Conservation (phyloP, 495 filamentous ascomycete genomes). For the Letharia lupina region DNA sequence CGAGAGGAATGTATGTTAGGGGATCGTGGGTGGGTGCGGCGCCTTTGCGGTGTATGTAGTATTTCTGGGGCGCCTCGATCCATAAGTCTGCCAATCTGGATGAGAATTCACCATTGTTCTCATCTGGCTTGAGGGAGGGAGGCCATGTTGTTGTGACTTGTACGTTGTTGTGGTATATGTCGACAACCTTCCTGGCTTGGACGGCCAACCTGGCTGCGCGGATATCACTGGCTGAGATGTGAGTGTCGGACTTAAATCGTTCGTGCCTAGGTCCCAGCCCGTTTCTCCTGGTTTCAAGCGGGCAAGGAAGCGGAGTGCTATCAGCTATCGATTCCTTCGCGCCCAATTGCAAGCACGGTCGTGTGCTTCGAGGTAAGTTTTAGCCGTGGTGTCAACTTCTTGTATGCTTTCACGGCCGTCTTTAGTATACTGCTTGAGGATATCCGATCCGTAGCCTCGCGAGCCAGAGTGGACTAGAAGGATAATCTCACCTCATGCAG, state of each 20-base stretch:
- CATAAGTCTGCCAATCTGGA: neutral
- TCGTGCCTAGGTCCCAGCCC: conserved; percentile 21
- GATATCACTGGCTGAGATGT: conserved; percentile 6
- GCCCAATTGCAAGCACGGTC: conserved; percentile 33
- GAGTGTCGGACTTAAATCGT: neutral
- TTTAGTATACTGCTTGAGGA: conserved; percentile 28
- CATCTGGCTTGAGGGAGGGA: conserved; percentile 7
- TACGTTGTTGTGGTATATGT: conserved; percentile 36
- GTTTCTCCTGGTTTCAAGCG: conserved; percentile 29
- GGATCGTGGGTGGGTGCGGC: conserved; percentile 29
- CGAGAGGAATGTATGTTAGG: conserved; percentile 16
- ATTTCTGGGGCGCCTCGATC: neutral
- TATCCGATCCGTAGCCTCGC: conserved; percentile 34
- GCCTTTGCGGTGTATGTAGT: conserved; percentile 37
- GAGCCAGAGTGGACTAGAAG: conserved; percentile 37
- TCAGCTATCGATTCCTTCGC: conserved; percentile 31
- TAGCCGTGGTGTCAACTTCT: conserved; percentile 20
- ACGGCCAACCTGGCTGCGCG: conserved; percentile 19
- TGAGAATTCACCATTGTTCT: neutral
- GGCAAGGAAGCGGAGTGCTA: conserved; percentile 32
- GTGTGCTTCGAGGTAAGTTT: conserved; percentile 30
- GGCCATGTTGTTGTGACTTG: conserved; percentile 27
- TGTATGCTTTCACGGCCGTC: conserved; percentile 19
- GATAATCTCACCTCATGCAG: conserved; percentile 29
- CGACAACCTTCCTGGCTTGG: conserved; percentile 29